Evolutionary conservation across 2,329 filamentous ascomycete genomes (phyloP), one percentile per base, ranked within the genome.

Genomic region (Monosporascus sp.): DNA sequence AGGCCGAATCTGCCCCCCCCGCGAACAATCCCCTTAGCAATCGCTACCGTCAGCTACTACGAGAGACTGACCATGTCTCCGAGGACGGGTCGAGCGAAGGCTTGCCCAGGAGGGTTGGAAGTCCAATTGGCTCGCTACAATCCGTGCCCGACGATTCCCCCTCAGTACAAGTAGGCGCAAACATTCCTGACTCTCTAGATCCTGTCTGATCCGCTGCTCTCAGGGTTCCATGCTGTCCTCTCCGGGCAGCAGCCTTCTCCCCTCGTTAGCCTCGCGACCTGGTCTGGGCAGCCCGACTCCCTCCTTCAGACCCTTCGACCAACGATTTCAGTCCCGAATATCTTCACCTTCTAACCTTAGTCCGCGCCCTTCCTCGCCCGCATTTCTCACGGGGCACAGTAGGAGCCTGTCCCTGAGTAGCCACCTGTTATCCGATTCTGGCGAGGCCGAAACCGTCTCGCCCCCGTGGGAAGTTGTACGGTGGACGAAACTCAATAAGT

Each of bases 401-500:
- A 86, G 92, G 52, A 88, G 91, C 62, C 87, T 85, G 1, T 97
- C 93, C 1, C 65, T 91, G 20, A 86, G 81, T 45, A 95, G 89
- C 62, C 84, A 89, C 60, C 71, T 89, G 11, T 65, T 85, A 3
- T 67, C 79, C 16, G 85, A 86, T 54, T 71, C 80, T 44, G 76
- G 84, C 50, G 88, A 88, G 48, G 77, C 80, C 22, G 88, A 93
- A 59, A 84, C 85, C 1, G 80, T 85, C 3, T 85, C 90, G 52
- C 85, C 89, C 5, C 94, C 94, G 2, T 99, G 94, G 95, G 94
- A 99, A 65, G 91, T 97, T 51, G 88, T 99, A 55, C 82, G 92
- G 66, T 99, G 95, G 95, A 97, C 91, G 1, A 94, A 89, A 67
- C 74, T 99, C 53, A 89, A 86, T 65, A 97, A 95, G 69, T 83